Evolutionary conservation across 345 rosid species (phyloP).

Genomic region (Hirschfeldia incana): DNA sequence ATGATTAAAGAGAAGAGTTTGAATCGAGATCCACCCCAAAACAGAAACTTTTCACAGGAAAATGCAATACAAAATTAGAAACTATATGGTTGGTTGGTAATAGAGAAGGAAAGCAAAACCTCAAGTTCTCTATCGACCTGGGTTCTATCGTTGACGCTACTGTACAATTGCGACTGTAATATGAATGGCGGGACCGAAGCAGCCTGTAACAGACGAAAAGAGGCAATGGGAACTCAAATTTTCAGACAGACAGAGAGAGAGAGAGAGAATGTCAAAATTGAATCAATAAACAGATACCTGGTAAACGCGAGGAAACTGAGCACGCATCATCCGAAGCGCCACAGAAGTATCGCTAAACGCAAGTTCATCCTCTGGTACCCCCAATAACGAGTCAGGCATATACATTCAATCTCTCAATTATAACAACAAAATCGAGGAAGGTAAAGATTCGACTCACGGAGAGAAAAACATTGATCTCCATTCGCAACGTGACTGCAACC

Average conservation of each 20-base stretch:
- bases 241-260: background rate
- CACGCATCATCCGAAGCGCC: conserved; percentile 87
- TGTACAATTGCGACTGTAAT: conserved; percentile 82
- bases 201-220: conserved; percentile 40
- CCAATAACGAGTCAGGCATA: background rate
- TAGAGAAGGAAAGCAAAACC: conserved; percentile 37
- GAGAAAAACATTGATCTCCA: conserved; percentile 35
- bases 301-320: conserved; percentile 81
- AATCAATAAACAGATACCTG: conserved; percentile 49
- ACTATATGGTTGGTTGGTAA: background rate
- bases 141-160: conserved; percentile 80
- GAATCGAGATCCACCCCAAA: background rate
- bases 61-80: background rate
- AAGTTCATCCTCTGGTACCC: conserved; percentile 63
- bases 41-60: background rate
- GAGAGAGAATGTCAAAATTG: background rate
- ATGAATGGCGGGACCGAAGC: conserved; percentile 72
- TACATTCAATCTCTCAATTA: background rate
- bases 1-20: background rate
- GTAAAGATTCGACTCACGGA: conserved; percentile 30
- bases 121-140: conserved; percentile 89
- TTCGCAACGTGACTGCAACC: conserved; percentile 19
- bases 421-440: background rate
- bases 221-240: background rate
- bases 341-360: conserved; percentile 78